A percentile compares a stretch with the other conserved stretches of the same genome.
These are phyloP conservation scores for Kwoniella europaea DNA, from an alignment of 768 basidiomycete genomes.

Conservation along the genomic window DNA sequence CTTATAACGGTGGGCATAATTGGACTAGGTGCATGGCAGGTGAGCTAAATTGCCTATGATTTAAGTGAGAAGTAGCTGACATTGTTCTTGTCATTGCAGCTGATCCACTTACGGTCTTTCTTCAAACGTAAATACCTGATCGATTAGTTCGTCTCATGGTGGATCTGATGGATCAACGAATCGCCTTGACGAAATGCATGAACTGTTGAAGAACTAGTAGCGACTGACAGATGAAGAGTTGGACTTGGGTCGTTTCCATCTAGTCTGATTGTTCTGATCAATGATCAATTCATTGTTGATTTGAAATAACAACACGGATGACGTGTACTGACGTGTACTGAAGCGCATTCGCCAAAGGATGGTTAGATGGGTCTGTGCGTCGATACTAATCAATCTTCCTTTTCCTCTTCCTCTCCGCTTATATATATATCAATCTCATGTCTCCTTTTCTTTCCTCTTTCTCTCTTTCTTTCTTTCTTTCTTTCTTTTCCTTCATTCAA, in stretches of 20 bases:
- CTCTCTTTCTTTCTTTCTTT: neutral
- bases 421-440: neutral
- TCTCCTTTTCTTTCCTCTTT: neutral
- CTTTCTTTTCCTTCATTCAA: neutral
- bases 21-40: conserved; percentile 85
- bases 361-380: no score
- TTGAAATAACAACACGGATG: no score
- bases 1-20: conserved; percentile 80
- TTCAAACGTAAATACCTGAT: conserved; percentile 76
- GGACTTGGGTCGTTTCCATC: no score
- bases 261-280: no score
- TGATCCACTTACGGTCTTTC: conserved; percentile 89
- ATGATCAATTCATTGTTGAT: no score
- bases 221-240: no score
- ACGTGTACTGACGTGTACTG: no score
- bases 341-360: no score
- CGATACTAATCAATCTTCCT: no score
- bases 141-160: conserved; percentile 37
- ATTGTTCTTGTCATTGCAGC: conserved; percentile 52
- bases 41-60: conserved; percentile 26
- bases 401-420: neutral
- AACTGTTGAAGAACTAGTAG: neutral
- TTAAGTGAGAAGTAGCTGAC: conserved; percentile 1
- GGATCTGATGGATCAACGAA: neutral
- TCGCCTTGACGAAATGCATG: neutral